Conservation (phyloP, 768 basidiomycete species). For the Lenzites betulinus region DNA sequence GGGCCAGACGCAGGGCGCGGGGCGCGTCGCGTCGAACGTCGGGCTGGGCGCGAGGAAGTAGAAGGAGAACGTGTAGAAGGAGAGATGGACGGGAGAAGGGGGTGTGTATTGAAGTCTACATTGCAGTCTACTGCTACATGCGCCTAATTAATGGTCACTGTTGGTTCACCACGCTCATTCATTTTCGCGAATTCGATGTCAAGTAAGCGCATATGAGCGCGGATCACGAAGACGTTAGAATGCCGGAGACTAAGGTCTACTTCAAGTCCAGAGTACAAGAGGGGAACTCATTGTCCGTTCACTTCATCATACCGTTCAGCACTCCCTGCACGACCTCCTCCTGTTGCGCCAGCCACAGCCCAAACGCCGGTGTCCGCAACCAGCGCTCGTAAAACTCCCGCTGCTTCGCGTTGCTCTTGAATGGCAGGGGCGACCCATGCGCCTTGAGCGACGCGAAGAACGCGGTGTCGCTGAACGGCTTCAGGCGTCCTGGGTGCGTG, state of each 20-base stretch:
- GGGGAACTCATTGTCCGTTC: background rate
- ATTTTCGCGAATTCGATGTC: background rate
- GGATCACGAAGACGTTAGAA: too few species aligned
- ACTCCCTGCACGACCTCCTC: conserved; percentile 68
- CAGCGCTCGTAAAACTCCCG: conserved; percentile 79
- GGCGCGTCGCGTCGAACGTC: conserved; percentile 10
- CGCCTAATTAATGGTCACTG: conserved; percentile 7
- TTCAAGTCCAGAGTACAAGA: background rate
- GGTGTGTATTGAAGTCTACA: background rate
- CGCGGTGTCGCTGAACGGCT: conserved; percentile 65
- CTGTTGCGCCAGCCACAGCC: conserved; percentile 76
- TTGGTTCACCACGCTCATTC: background rate
- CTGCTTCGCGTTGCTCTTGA: conserved; percentile 63
- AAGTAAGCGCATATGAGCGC: too few species aligned
- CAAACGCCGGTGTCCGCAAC: conserved; percentile 76
- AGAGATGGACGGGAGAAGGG: too few species aligned
- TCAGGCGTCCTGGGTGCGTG: conserved; percentile 41
- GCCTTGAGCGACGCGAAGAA: conserved; percentile 76
- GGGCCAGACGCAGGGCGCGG: conserved; percentile 13
- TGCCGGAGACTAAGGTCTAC: too few species aligned
- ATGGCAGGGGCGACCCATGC: conserved; percentile 72
- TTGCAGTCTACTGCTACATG: conserved; percentile 1
- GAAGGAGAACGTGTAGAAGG: background rate
- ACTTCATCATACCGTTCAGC: conserved; percentile 33
- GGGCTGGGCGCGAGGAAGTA: conserved; percentile 19